Percentiles rank a stretch among this genome's conserved stretches.
Evolutionary conservation across 495 filamentous ascomycete genomes (phyloP).

Genomic region (Neurospora sp.): DNA sequence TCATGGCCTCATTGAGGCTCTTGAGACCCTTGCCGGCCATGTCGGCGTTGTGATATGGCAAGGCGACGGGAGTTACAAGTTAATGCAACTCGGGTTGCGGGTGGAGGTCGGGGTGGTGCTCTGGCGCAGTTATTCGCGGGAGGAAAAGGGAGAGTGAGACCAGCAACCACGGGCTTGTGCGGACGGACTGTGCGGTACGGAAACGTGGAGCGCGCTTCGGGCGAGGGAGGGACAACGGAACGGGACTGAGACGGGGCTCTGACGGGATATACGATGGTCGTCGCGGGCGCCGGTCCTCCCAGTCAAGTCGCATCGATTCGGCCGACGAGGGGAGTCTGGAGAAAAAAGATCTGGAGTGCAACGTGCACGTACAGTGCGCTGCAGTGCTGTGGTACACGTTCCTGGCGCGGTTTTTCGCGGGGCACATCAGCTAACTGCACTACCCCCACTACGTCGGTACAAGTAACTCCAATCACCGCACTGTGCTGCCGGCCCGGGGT

Average conservation of each 20-base stretch:
- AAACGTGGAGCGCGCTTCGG: not conserved
- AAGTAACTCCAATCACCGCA: not conserved
- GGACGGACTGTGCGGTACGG: not conserved
- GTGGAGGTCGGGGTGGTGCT: not conserved
- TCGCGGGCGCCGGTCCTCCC: not conserved
- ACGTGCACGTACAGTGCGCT: conserved; percentile 12
- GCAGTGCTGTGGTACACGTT: not conserved
- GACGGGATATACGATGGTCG: not conserved
- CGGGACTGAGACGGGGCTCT: not conserved
- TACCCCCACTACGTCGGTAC: not conserved
- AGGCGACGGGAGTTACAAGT: conserved; percentile 4
- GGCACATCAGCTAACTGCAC: not conserved
- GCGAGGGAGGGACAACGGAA: not conserved
- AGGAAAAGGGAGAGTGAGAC: not conserved
- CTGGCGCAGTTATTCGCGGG: not conserved
- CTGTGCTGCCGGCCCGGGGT: conserved; percentile 8
- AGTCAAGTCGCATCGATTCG: not conserved
- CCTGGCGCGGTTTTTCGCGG: not conserved
- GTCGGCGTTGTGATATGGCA: conserved; percentile 3
- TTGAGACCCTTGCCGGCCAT: conserved; percentile 37
- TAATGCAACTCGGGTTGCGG: not conserved
- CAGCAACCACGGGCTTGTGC: not conserved
- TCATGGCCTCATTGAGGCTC: conserved; percentile 39
- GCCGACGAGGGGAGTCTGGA: not conserved
- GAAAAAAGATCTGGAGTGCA: conserved; percentile 22